These are phyloP conservation scores for Hyaloscypha bicolor DNA, from an alignment of 495 filamentous ascomycete species.

Conservation along the genomic window DNA sequence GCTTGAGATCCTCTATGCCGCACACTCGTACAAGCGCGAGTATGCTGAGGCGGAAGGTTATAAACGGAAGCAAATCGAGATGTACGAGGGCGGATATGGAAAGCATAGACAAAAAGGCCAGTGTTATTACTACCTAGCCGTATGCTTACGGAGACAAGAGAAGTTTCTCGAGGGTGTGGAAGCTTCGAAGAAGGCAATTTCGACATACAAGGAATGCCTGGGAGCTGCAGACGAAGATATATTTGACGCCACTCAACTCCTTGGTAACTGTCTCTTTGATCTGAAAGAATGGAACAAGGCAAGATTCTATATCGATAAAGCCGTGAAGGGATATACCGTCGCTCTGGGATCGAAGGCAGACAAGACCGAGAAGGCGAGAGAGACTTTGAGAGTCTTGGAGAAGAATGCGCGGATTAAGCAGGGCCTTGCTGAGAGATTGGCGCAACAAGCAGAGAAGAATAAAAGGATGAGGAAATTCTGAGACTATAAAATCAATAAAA, in stretches of 20 bases:
- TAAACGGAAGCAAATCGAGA: slow-evolving; percentile 14
- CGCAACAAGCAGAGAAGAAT: slow-evolving; percentile 7
- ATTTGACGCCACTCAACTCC: neutral
- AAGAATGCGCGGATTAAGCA: neutral
- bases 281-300: slow-evolving; percentile 19
- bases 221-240: neutral
- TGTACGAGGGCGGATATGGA: slow-evolving; percentile 13
- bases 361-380: neutral
- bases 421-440: slow-evolving; percentile 13
- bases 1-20: slow-evolving; percentile 1
- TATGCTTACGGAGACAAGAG: neutral
- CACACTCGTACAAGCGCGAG: neutral
- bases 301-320: slow-evolving; percentile 7
- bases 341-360: neutral
- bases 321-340: neutral
- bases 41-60: slow-evolving; percentile 8
- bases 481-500: neutral
- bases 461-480: slow-evolving; percentile 5
- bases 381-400: slow-evolving; percentile 3
- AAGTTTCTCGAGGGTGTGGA: neutral
- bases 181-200: neutral
- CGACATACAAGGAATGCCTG: slow-evolving; percentile 8
- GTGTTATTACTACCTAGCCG: neutral
- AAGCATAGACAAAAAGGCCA: neutral
- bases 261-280: neutral